These are phyloP conservation scores for Aschersonia sp. DNA, from an alignment of 2,329 filamentous ascomycete genomes.

Conservation along the genomic window DNA sequence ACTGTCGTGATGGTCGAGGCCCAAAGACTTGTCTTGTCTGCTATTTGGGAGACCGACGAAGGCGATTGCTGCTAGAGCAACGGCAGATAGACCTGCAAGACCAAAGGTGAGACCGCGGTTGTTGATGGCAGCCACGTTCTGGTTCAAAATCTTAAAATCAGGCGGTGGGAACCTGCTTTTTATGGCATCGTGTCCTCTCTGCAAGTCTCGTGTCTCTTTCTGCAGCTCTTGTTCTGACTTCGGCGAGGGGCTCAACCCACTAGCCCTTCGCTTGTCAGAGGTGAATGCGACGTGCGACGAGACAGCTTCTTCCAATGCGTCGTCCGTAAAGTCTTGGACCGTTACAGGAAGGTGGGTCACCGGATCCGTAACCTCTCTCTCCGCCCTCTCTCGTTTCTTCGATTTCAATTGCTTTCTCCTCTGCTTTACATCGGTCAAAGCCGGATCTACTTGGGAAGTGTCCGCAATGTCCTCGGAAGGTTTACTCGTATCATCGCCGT, in stretches of 20 bases:
- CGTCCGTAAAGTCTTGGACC: constrained; percentile 54
- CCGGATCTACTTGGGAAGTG: constrained; percentile 20
- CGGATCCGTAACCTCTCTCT: constrained; percentile 55
- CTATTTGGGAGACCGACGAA: not conserved
- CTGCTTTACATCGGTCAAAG: constrained; percentile 26
- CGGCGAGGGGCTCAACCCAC: constrained; percentile 20
- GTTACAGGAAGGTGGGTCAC: constrained; percentile 55
- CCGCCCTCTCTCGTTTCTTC: constrained; percentile 26
- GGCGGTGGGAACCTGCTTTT: constrained; percentile 31
- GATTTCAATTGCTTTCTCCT: constrained; percentile 35
- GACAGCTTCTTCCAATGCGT: constrained; percentile 32
- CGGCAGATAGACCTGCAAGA: constrained; percentile 18
- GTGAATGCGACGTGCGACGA: constrained; percentile 18
- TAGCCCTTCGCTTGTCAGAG: constrained; percentile 20
- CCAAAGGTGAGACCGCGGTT: constrained; percentile 20
- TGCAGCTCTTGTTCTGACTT: constrained; percentile 25
- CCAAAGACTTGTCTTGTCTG: not conserved
- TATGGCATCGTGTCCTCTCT: constrained; percentile 25
- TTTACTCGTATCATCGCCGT: not conserved
- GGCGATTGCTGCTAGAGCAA: constrained; percentile 9
- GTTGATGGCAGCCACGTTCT: constrained; percentile 16
- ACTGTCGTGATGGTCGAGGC: constrained; percentile 7
- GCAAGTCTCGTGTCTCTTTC: constrained; percentile 18
- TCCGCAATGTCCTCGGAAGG: constrained; percentile 11
- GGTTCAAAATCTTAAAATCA: constrained; percentile 26